Base-by-base conservation (phyloP, 306 rosid genomes). In the Sicyos edulis region DNA sequence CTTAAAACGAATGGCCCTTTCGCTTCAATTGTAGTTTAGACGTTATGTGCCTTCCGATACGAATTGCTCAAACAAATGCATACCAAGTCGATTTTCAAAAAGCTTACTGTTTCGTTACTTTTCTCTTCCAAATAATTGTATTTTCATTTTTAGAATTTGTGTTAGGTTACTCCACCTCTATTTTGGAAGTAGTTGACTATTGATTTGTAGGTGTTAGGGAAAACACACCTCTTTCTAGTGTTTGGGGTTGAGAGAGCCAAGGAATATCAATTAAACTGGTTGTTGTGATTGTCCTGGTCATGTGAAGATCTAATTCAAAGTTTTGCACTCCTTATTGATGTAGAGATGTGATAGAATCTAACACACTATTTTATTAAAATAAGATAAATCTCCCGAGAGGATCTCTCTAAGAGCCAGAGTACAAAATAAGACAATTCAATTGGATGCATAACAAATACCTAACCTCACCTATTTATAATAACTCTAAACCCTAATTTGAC, bases 241-340 rank as follows among this genome's bases (percentile, higher is more conserved):
- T 47, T 67, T 21, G 21, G 56, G 72, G 20, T 67, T 47, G 37
- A 47, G 45, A 19, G 52, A 37, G 16, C 52, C 47, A 6, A 11
- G 13, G 32, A 42, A 64, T 64, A 64, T 19, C 70, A 64, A 9
- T 63, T 34, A 4, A 63, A 63, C 29, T 16, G 54, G 26, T 67
- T 13, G 45, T 40, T 2, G 4, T 20, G 2, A 12, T 7, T 6
- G 40, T 37, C 42, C 42, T 20, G 56, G 20, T 24, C 21, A 22
- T 67, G 40, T 45, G 71, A 65, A 44, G 17, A 65, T 65, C 32
- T 10, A 19, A 42, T 44, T 44, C 56, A 21, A 21, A 20, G 72
- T 21, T 66, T 40, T 67, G 34, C 10, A 22, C 21, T 29, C 13
- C 56, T 7, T 67, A 22, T 13, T 10, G n/a, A 45, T 47, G 21